phyloP scores from a whole-genome alignment of 805 yeast species.

The Saccharomycopsis fermentans region DNA sequence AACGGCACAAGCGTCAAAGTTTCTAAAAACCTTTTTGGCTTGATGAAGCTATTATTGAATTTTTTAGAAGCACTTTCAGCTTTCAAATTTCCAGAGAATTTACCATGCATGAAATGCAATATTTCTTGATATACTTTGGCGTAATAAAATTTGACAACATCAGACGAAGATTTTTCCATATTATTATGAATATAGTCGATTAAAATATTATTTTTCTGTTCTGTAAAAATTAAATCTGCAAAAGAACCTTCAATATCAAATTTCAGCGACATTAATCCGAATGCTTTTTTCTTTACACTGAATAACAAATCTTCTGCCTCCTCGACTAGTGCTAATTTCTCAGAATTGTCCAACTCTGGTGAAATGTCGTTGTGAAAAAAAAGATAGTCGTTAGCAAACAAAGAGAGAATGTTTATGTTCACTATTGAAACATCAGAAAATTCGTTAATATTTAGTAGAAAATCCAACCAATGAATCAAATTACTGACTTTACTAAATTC shows the following conservation, averaged over 20 bases:
- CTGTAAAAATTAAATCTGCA: not conserved
- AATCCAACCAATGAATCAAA: conserved; percentile 1
- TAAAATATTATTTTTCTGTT: not conserved
- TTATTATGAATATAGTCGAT: not conserved
- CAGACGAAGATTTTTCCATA: not conserved
- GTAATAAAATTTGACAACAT: conserved; percentile 2
- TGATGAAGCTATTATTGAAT: conserved; percentile 1
- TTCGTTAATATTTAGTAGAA: not conserved
- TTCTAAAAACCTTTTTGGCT: not conserved
- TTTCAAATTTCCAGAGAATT: not conserved
- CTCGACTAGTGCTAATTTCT: not conserved
- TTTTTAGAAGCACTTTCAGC: not conserved
- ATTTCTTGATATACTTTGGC: conserved; percentile 7
- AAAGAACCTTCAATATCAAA: not conserved
- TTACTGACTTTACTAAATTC: not conserved
- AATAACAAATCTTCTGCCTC: not conserved
- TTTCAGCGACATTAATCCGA: not conserved
- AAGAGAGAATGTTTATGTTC: not conserved
- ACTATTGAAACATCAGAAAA: not conserved
- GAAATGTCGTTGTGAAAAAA: not conserved
- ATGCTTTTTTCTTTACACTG: not conserved
- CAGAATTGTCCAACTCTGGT: not conserved
- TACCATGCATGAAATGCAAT: not conserved
- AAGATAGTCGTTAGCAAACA: conserved; percentile 1
- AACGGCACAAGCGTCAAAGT: conserved; percentile 2